A percentile compares a stretch with the other conserved stretches of the same genome.
These are phyloP conservation scores for Atalantia buxifolia DNA, from an alignment of 345 rosid species.

Conservation along the genomic window DNA sequence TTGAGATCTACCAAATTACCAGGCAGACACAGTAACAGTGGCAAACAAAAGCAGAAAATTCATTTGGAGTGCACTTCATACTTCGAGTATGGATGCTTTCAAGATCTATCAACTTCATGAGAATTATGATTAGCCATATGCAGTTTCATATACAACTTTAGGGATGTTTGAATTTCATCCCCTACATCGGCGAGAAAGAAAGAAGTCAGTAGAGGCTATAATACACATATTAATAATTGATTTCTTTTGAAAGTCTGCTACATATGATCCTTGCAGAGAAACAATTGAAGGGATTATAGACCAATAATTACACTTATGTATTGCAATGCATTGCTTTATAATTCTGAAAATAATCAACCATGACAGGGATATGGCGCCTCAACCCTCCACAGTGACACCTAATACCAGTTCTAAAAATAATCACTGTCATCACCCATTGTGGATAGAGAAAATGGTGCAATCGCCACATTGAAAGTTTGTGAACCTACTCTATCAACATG, in stretches of 20 bases:
- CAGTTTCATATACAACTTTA: neutral
- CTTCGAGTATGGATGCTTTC: neutral
- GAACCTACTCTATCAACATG: slow-evolving; percentile 53
- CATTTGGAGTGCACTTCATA: neutral
- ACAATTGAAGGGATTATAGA: slow-evolving; percentile 4
- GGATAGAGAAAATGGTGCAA: slow-evolving; percentile 67
- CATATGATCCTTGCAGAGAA: slow-evolving; percentile 4
- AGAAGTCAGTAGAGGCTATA: neutral
- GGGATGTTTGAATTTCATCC: neutral
- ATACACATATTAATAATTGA: neutral
- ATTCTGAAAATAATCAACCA: neutral
- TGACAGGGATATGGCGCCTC: neutral
- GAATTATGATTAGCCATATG: neutral
- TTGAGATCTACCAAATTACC: neutral
- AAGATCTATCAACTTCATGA: neutral
- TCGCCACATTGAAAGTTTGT: slow-evolving; percentile 55
- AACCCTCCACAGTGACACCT: neutral
- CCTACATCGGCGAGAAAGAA: neutral
- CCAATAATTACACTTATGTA: slow-evolving; percentile 12
- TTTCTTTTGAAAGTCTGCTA: neutral
- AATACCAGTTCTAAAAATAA: slow-evolving; percentile 21
- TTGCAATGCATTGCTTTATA: slow-evolving; percentile 10
- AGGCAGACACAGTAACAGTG: neutral
- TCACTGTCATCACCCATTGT: slow-evolving; percentile 51
- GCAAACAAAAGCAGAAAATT: too few species aligned